A percentile compares a stretch with the other conserved stretches of the same genome.
Conservation (phyloP, 2,329 filamentous ascomycete genomes). For the Salinomyces thailandicus region DNA sequence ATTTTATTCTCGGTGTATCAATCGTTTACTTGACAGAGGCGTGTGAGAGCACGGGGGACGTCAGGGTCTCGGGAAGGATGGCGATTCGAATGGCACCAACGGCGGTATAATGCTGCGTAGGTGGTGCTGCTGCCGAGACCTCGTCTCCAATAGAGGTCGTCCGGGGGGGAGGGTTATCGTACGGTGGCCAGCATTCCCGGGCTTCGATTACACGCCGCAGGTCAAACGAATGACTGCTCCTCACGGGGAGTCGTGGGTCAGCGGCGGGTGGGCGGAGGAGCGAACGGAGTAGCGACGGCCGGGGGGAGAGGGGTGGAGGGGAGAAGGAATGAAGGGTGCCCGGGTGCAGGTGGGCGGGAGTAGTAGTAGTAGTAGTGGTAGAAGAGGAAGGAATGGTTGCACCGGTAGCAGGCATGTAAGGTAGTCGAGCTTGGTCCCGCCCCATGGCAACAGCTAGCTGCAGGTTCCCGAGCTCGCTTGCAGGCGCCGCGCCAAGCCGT, state of each 20-base stretch:
- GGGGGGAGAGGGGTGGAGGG: constrained; percentile 1
- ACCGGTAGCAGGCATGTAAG: background rate
- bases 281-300: constrained; percentile 10
- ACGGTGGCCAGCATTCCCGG: constrained; percentile 4
- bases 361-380: background rate
- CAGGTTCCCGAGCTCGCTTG: too few relatives aligned
- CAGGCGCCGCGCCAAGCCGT: too few relatives aligned
- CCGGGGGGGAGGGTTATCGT: background rate
- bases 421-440: too few relatives aligned
- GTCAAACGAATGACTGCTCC: background rate
- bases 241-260: background rate
- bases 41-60: too few relatives aligned
- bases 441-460: too few relatives aligned
- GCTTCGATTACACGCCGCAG: background rate
- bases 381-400: background rate
- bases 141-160: constrained; percentile 1
- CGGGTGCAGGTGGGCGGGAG: constrained; percentile 1
- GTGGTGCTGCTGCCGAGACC: constrained; percentile 5
- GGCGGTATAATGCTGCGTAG: constrained; percentile 6
- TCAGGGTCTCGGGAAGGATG: background rate
- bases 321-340: constrained; percentile 3
- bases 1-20: background rate
- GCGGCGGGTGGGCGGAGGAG: background rate
- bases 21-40: too few relatives aligned
- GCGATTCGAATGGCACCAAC: constrained; percentile 6